phyloP scores from a whole-genome alignment of 495 filamentous ascomycete species.

The Trichoderma erinaceum region DNA sequence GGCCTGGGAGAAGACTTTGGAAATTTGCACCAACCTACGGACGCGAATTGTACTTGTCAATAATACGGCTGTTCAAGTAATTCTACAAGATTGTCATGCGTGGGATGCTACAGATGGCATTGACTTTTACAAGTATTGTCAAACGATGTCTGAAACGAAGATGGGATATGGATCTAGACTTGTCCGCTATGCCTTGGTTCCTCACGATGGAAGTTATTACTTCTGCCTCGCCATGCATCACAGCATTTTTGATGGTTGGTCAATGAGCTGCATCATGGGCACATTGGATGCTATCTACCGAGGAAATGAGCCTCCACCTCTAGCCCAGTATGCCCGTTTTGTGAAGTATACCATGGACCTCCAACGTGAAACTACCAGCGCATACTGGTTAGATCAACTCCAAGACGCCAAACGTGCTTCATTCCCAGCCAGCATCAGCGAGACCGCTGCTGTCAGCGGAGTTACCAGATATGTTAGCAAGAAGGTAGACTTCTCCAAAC shows the following conservation, averaged over 20 bases:
- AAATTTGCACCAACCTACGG: neutral
- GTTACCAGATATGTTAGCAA: conserved; percentile 16
- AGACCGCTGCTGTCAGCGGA: neutral
- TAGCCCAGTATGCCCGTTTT: conserved; percentile 22
- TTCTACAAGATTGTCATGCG: neutral
- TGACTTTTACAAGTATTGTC: neutral
- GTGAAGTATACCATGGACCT: neutral
- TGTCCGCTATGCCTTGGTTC: neutral
- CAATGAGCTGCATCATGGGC: neutral
- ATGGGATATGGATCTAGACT: neutral
- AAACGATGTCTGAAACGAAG: too few species aligned
- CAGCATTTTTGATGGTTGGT: conserved; percentile 11
- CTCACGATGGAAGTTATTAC: neutral
- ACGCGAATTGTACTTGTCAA: neutral
- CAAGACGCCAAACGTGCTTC: neutral
- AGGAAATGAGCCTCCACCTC: conserved; percentile 22
- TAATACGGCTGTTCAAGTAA: neutral
- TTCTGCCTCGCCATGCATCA: conserved; percentile 16
- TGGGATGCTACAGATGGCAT: neutral
- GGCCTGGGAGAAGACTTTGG: neutral
- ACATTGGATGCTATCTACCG: conserved; percentile 1
- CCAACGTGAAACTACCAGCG: neutral
- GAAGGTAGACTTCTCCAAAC: neutral
- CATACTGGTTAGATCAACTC: neutral
- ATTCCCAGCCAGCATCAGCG: conserved; percentile 3